Evolutionary conservation across 2,329 filamentous ascomycete genomes (phyloP).

Genomic region (Fusarium dimerum): DNA sequence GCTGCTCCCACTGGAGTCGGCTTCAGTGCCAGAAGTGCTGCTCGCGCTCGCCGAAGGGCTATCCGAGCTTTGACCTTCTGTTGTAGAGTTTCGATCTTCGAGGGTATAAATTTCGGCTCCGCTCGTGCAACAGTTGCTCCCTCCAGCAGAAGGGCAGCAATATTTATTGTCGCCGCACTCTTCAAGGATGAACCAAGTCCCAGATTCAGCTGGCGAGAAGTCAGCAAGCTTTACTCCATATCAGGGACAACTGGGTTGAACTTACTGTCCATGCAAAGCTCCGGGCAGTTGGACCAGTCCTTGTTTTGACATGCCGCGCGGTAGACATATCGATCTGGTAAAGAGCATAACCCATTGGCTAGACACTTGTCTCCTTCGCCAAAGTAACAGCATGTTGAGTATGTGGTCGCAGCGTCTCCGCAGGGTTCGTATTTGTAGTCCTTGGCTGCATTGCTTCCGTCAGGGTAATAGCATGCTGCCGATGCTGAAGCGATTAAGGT

Average conservation of each 20-base stretch:
- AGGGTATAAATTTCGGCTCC: slow-evolving; percentile 18
- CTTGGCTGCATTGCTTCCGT: slow-evolving; percentile 18
- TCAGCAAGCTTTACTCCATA: not conserved
- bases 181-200: slow-evolving; percentile 14
- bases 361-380: slow-evolving; percentile 23
- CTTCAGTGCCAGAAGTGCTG: not conserved
- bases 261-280: slow-evolving; percentile 23
- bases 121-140: slow-evolving; percentile 16
- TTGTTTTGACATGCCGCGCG: slow-evolving; percentile 24
- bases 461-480: slow-evolving; percentile 23
- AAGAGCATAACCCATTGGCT: slow-evolving; percentile 20
- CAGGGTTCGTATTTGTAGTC: slow-evolving; percentile 26
- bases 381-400: slow-evolving; percentile 25
- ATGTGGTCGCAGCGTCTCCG: slow-evolving; percentile 13
- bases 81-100: slow-evolving; percentile 3
- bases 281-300: slow-evolving; percentile 22
- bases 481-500: not conserved
- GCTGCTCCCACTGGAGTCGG: not conserved
- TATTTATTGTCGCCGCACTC: slow-evolving; percentile 23
- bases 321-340: slow-evolving; percentile 15
- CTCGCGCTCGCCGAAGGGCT: not conserved
- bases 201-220: not conserved
- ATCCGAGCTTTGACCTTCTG: not conserved
- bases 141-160: slow-evolving; percentile 17
- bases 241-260: accelerated